Base-by-base conservation (phyloP, 1,284 basidiomycete genomes). In the Lignosus rhinocerotis region DNA sequence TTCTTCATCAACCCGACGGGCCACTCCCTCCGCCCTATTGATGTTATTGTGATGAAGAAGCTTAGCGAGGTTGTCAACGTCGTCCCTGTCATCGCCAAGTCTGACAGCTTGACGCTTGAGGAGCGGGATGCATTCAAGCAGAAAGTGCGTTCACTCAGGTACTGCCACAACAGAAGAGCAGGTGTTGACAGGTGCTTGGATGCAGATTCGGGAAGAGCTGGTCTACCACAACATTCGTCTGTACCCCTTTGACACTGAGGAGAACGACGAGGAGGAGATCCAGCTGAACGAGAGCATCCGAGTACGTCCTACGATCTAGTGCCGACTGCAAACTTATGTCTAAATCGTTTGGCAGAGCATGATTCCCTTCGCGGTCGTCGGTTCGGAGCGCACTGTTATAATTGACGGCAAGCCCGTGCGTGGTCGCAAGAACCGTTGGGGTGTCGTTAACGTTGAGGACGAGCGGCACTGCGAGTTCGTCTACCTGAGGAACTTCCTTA, bases 1-100 rank as follows among this genome's bases (percentile, higher is more conserved):
- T 99, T 96, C 86, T 98, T 99, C 80, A 96, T 99, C 83, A 96
- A 93, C 77, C 96, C 95, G 19, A 96, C 95, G 14, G 95, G 96
- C 19, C 96, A 97, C 76, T 88, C 91, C 3, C 85, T 96, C 58
- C 90, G 92, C 61, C 87, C 94, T 30, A 96, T 99, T 72, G 97
- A 99, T 71, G 90, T 98, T 50, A 95, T 94, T 67, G 96, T 99
- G 65, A 94, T 99, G 89, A 98, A 98, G 84, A 98, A 98, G 82
- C 81, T 99, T 56, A 91, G 90, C 72, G 96, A 99, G 74, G 96
- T 99, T 41, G 96, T 98, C 76, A 99, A 99, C 70, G 96, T 99
- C 49, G 96, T 99, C 6, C 97, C 96, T 12, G 92, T 99, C 61
- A 98, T 99, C 72, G 96, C 97, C 69, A 99, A 99, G 83, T 85